These are phyloP conservation scores for Kokia cookei DNA, from an alignment of 441 rosid species.

Conservation along the genomic window DNA sequence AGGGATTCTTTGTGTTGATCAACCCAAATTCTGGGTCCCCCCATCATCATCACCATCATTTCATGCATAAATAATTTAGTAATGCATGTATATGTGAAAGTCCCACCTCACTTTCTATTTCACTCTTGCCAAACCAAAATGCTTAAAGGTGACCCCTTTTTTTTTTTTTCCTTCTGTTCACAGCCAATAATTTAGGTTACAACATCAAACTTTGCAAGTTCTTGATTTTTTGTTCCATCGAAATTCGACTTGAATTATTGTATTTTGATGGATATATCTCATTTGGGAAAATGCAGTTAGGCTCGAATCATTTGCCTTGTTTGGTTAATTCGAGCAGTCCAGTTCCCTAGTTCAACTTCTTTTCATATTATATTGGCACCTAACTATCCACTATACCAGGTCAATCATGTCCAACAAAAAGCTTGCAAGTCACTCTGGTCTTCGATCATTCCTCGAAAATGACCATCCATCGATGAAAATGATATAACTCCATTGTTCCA, in stretches of 20 bases:
- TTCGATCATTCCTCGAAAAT: conserved; percentile 30
- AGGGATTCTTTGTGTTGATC: conserved; percentile 63
- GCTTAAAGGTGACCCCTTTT: conserved; percentile 17
- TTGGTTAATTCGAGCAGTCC: conserved; percentile 39
- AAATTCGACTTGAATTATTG: conserved; percentile 26
- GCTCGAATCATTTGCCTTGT: conserved; percentile 39
- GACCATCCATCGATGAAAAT: conserved; percentile 21
- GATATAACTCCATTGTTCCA: conserved; percentile 6
- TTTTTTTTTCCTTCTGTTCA: conserved; percentile 11
- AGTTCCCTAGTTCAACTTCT: neutral
- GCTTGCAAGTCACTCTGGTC: conserved; percentile 20
- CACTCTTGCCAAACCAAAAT: conserved; percentile 13
- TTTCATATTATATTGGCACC: conserved; percentile 41
- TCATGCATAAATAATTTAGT: conserved; percentile 36
- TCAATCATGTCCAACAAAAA: conserved; percentile 62
- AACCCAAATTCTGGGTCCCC: conserved; percentile 41
- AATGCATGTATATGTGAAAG: conserved; percentile 22
- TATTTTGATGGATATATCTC: conserved; percentile 20
- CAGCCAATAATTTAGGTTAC: conserved; percentile 29
- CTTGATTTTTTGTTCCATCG: conserved; percentile 15
- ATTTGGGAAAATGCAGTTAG: conserved; percentile 33
- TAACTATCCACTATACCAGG: conserved; percentile 46
- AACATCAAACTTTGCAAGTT: conserved; percentile 10
- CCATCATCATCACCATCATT: conserved; percentile 54
- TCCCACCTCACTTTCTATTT: conserved; percentile 34